These are phyloP conservation scores for Lachancea lanzarotensis DNA, from an alignment of 805 yeast genomes.

Conservation along the genomic window DNA sequence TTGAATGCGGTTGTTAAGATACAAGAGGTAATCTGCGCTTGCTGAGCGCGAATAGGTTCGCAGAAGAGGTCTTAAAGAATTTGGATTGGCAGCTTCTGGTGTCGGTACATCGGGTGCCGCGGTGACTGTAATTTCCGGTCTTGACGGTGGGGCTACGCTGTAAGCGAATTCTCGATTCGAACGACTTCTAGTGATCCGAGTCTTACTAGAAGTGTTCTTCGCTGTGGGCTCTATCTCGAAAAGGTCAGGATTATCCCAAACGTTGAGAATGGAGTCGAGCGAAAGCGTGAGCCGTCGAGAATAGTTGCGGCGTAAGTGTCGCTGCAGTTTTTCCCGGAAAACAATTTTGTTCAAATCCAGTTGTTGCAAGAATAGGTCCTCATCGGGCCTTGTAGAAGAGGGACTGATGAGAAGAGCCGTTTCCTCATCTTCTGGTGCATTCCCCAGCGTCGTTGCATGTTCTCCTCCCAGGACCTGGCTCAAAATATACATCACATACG, in stretches of 20 bases:
- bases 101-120: not conserved
- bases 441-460: constrained; percentile 17
- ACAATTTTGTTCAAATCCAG: constrained; percentile 13
- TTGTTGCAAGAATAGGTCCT: not conserved
- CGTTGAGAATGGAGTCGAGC: constrained; percentile 23
- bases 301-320: constrained; percentile 21
- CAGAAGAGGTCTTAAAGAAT: not conserved
- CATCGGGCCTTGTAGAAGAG: not conserved
- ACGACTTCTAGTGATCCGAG: constrained; percentile 10
- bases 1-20: constrained; percentile 3
- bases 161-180: constrained; percentile 13
- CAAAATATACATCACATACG: constrained; percentile 55
- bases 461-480: constrained; percentile 30
- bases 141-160: too few species aligned
- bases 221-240: constrained; percentile 5
- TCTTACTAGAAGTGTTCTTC: too few species aligned
- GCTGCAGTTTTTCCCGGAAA: constrained; percentile 17
- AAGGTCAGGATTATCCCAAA: constrained; percentile 23
- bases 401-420: not conserved
- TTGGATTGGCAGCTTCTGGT: not conserved
- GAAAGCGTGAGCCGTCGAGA: constrained; percentile 25
- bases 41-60: constrained; percentile 4
- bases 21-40: constrained; percentile 7
- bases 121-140: too few species aligned
- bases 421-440: not conserved